Evolutionary conservation across 2,329 filamentous ascomycete species (phyloP).

Genomic region (Tolypocladium album): DNA sequence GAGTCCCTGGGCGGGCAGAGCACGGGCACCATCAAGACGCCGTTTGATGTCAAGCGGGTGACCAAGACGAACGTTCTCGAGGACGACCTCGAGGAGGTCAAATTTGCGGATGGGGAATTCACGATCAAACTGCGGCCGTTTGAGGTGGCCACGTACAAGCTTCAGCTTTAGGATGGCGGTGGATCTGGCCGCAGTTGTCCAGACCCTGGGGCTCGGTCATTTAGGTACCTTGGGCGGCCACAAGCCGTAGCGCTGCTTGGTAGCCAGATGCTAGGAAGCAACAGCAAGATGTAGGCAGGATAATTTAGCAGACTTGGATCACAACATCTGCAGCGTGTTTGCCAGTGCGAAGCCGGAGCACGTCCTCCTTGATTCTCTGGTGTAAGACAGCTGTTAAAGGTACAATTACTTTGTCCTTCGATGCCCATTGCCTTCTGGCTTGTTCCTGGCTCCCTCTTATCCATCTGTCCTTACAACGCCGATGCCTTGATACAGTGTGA

Average conservation of each 20-base stretch:
- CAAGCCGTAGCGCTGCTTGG: background rate
- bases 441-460: background rate
- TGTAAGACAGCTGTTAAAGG: background rate
- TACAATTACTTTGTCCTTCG: background rate
- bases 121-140: slow-evolving; percentile 63
- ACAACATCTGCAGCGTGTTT: background rate
- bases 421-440: background rate
- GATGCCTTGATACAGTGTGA: background rate
- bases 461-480: background rate
- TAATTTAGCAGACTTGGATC: background rate
- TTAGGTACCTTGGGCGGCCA: slow-evolving; percentile 1
- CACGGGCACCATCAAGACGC: slow-evolving; percentile 58
- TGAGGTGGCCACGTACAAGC: slow-evolving; percentile 72
- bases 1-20: slow-evolving; percentile 78
- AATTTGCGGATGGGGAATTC: slow-evolving; percentile 38
- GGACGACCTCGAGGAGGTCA: slow-evolving; percentile 64
- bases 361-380: background rate
- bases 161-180: slow-evolving; percentile 35
- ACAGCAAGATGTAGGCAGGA: background rate
- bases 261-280: background rate
- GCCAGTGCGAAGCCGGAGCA: background rate
- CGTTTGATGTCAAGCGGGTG: slow-evolving; percentile 62
- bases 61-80: slow-evolving; percentile 82
- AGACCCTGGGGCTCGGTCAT: slow-evolving; percentile 7
- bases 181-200: slow-evolving; percentile 15